Percentiles rank a stretch among this genome's conserved stretches.
Evolutionary conservation across 2,329 filamentous ascomycete genomes (phyloP).

Genomic region (Aschersonia sp.): DNA sequence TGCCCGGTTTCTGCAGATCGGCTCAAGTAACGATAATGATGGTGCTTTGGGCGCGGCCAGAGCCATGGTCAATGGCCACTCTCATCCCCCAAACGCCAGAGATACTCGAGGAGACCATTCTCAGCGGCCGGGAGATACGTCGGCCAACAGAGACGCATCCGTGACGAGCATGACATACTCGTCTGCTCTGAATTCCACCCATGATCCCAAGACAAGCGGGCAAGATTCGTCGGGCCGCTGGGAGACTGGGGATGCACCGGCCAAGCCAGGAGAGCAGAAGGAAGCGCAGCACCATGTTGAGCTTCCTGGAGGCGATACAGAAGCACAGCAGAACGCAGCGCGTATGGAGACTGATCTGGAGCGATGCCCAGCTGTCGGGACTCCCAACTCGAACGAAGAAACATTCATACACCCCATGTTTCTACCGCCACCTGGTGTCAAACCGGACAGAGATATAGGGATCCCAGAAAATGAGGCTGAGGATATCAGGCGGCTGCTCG

Average conservation of each 20-base stretch:
- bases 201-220: no score
- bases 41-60: constrained; percentile 3
- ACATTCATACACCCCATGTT: constrained; percentile 64
- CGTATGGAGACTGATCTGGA: neutral
- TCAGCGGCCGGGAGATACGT: neutral
- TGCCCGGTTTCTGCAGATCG: constrained; percentile 19
- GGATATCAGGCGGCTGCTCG: constrained; percentile 58
- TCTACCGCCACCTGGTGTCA: constrained; percentile 43
- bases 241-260: no score
- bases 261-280: no score
- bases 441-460: constrained; percentile 55
- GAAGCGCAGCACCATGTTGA: no score
- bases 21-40: constrained; percentile 9
- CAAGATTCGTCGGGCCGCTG: no score
- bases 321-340: constrained; percentile 5
- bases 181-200: no score
- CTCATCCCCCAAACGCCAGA: neutral
- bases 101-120: neutral
- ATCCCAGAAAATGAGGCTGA: constrained; percentile 63
- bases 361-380: neutral
- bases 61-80: constrained; percentile 10
- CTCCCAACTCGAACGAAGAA: constrained; percentile 18
- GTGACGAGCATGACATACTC: no score
- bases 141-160: no score
- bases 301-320: constrained; percentile 2